Evolutionary conservation across 192 early-diverging fungal species (phyloP).

Genomic region (Coemansia sp.): DNA sequence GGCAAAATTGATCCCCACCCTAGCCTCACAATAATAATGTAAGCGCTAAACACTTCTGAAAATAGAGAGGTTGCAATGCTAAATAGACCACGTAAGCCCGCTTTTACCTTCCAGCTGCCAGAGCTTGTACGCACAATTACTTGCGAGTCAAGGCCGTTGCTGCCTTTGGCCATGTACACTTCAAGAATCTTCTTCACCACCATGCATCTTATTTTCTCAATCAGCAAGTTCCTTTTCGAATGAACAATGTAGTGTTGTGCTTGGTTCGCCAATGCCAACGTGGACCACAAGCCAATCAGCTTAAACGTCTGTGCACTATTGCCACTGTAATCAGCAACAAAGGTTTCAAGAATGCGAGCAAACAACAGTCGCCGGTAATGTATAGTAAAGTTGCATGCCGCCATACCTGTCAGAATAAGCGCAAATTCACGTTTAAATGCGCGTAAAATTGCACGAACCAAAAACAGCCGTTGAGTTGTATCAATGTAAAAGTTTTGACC

Average conservation of each 20-base stretch:
- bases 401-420: not conserved
- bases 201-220: conserved; percentile 8
- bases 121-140: not conserved
- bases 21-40: conserved; percentile 19
- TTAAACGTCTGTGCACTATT: not conserved
- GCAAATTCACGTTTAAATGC: not conserved
- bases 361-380: conserved; percentile 17
- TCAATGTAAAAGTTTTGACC: conserved; percentile 6
- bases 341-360: conserved; percentile 6
- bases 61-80: not conserved
- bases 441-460: not conserved
- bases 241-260: not conserved
- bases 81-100: not conserved
- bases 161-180: conserved; percentile 2
- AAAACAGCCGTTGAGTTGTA: conserved; percentile 2
- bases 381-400: not conserved
- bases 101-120: not conserved
- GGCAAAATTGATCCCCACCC: conserved; percentile 25
- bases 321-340: conserved; percentile 1
- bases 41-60: conserved; percentile 16
- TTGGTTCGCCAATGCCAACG: conserved; percentile 8
- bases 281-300: conserved; percentile 16
- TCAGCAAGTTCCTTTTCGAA: not conserved
- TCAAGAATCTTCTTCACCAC: not conserved
- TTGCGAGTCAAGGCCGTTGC: conserved; percentile 8